phyloP scores from a whole-genome alignment of 2,329 filamentous ascomycete genomes.

The Aureobasidium sp. region DNA sequence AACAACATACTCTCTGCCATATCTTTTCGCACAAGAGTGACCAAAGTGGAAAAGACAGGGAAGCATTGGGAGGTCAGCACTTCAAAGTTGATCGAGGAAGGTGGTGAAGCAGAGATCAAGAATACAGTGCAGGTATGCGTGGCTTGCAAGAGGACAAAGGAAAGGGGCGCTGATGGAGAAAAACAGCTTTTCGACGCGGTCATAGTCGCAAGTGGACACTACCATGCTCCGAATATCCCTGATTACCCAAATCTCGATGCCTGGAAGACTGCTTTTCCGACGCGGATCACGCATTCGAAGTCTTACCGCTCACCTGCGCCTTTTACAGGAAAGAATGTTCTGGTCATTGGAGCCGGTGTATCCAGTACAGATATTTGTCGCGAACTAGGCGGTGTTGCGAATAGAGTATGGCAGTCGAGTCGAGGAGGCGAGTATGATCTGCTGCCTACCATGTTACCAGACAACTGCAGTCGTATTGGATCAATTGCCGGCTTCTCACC shows the following conservation, averaged over 20 bases:
- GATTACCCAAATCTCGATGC: conserved; percentile 42
- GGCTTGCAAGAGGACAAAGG: background rate
- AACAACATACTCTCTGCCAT: conserved; percentile 47
- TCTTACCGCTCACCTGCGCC: conserved; percentile 40
- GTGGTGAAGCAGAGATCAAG: conserved; percentile 12
- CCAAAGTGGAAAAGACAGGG: conserved; percentile 41
- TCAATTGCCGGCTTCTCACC: conserved; percentile 43
- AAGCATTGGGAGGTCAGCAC: conserved; percentile 48
- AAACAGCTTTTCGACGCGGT: conserved; percentile 42
- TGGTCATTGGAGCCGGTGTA: conserved; percentile 51
- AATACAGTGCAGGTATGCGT: background rate
- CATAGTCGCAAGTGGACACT: conserved; percentile 50
- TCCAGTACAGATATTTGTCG: conserved; percentile 50
- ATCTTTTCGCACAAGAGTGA: conserved; percentile 54
- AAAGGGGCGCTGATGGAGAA: conserved; percentile 9
- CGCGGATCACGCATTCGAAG: conserved; percentile 46
- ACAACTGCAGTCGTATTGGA: conserved; percentile 46
- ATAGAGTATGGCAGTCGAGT: conserved; percentile 48
- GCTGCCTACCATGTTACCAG: conserved; percentile 47
- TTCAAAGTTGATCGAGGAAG: conserved; percentile 33
- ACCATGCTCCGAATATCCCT: conserved; percentile 45
- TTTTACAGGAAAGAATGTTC: conserved; percentile 50
- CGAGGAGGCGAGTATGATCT: conserved; percentile 56
- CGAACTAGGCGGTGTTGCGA: conserved; percentile 42
- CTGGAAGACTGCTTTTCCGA: conserved; percentile 41